Evolutionary conservation across 768 basidiomycete species (phyloP), one percentile per base, ranked within the genome.

Genomic region (Harrya chromipes): DNA sequence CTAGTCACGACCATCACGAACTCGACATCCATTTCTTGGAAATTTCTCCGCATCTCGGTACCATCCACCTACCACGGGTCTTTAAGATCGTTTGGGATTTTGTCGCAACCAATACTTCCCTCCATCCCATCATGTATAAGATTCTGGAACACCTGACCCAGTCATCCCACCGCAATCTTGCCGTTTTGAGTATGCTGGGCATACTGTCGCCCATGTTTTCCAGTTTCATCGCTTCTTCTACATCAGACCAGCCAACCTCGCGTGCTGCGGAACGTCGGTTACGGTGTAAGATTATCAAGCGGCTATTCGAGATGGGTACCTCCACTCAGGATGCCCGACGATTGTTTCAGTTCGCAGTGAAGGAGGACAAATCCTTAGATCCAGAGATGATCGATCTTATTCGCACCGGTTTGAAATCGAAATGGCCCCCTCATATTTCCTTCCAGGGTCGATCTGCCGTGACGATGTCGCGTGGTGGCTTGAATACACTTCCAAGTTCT

Each of bases 401-500:
- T 46, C 79, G 85, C 7, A 75, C 78, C 40, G 82, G 81, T 3
- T 83, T 88, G 75, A 85, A 81, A 64, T 82, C 82, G 34, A 77
- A 82, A 29, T 92, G 90, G 90, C 81, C 86, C 1, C 79, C 83
- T 48, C 90, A 92, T 61, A 78, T 93, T 52, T 86, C 82, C 3
- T 69, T 91, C 57, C 82, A 83, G 61, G 75, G 76, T 2, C 63
- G 70, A 6, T 78, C 85, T 3, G 69, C 78, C 9, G 55, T 90
- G 6, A 69, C 73, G 4, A 62, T 84, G 27, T 66, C 68, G 1
- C 77, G 82, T 39, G 70, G 73, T n/a, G 70, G 66, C n/a, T 62
- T 66, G 31, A 78, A 75, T 50, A 78, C 79, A 0, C 64, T 90
- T 38, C 83, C 86, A 0, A 57, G 71, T 1, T 66, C 75, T 12